Percentiles rank a stretch among this genome's conserved stretches.
These are phyloP conservation scores for Daldinia bambusicola DNA, from an alignment of 495 filamentous ascomycete species.

Conservation along the genomic window DNA sequence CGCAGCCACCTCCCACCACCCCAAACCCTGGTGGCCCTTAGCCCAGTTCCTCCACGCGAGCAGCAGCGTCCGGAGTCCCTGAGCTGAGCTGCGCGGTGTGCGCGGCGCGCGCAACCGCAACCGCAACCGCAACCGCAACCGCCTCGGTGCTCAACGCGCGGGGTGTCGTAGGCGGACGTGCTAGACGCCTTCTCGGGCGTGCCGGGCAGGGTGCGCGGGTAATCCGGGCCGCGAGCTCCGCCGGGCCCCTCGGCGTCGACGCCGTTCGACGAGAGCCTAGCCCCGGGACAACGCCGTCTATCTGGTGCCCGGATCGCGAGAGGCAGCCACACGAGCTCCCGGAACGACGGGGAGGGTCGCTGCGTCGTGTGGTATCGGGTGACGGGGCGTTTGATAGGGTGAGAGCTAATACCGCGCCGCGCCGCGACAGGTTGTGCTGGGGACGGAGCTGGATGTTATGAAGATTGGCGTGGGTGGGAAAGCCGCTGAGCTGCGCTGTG, in stretches of 20 bases:
- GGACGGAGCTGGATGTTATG: slow-evolving; percentile 31
- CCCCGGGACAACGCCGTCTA: slow-evolving; percentile 23
- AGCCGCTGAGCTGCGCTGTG: background rate
- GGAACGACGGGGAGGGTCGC: slow-evolving; percentile 13
- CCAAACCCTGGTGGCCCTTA: slow-evolving; percentile 31
- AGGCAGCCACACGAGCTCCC: background rate
- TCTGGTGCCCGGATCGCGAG: slow-evolving; percentile 11
- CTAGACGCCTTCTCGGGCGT: slow-evolving; percentile 38
- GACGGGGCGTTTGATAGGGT: slow-evolving; percentile 15
- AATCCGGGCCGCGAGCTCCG: slow-evolving; percentile 34
- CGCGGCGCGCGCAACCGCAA: slow-evolving; percentile 20
- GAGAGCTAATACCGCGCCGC: slow-evolving; percentile 13
- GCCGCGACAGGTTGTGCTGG: slow-evolving; percentile 17
- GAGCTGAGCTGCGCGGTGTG: slow-evolving; percentile 28
- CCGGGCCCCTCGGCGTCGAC: slow-evolving; percentile 32
- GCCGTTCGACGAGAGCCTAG: slow-evolving; percentile 26
- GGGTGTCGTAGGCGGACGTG: no score
- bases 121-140: no score
- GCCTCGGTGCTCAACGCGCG: no score
- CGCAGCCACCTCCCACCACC: slow-evolving; percentile 1
- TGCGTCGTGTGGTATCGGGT: slow-evolving; percentile 14
- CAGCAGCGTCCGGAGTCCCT: slow-evolving; percentile 16
- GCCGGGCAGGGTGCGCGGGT: slow-evolving; percentile 6
- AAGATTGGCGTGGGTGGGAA: slow-evolving; percentile 16
- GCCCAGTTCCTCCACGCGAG: slow-evolving; percentile 22